Percentiles rank a stretch among this genome's conserved stretches.
These are phyloP conservation scores for Mucor velutinosus DNA, from an alignment of 371 early-diverging fungal genomes.

Conservation along the genomic window DNA sequence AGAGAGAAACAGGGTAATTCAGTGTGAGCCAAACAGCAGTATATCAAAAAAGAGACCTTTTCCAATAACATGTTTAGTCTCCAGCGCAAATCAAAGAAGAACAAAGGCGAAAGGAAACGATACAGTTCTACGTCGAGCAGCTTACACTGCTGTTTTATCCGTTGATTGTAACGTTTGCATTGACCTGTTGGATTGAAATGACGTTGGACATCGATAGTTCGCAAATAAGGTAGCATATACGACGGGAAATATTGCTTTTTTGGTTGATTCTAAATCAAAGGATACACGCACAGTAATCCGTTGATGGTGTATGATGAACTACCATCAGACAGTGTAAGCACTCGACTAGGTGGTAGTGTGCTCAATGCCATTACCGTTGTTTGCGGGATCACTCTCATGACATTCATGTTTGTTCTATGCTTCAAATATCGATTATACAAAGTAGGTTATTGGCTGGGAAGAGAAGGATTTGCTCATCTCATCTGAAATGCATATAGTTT, in stretches of 20 bases:
- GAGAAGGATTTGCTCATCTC: not conserved
- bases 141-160: conserved; percentile 26
- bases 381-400: conserved; percentile 14
- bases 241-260: not conserved
- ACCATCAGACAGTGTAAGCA: conserved; percentile 13
- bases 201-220: conserved; percentile 14
- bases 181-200: conserved; percentile 24
- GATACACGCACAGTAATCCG: conserved; percentile 8
- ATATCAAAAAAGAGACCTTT: not conserved
- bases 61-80: not conserved
- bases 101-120: conserved; percentile 11
- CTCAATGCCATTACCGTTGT: conserved; percentile 19
- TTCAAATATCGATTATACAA: conserved; percentile 28
- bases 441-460: not conserved
- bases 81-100: not conserved
- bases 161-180: conserved; percentile 17
- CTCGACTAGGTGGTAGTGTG: conserved; percentile 21
- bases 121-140: conserved; percentile 24
- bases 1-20: not conserved
- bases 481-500: conserved; percentile 5
- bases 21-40: not conserved
- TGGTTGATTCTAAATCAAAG: not conserved
- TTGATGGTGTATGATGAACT: conserved; percentile 20
- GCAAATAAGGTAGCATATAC: conserved; percentile 7
- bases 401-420: conserved; percentile 26